Evolutionary conservation across 495 filamentous ascomycete species (phyloP), one percentile per base, ranked within the genome.

Genomic region (Penicillium nucicola): DNA sequence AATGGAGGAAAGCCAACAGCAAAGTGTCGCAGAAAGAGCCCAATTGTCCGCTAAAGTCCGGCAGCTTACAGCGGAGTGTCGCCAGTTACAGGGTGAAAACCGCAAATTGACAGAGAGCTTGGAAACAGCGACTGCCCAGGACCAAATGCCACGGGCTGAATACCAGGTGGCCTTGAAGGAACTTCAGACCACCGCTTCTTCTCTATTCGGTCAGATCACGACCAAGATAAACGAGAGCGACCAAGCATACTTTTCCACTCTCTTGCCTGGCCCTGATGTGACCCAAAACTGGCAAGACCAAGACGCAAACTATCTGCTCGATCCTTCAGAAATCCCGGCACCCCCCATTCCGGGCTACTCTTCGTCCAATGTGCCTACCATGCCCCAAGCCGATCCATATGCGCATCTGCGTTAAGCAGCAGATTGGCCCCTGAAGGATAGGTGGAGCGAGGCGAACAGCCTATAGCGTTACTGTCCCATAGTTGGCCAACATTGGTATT

Each of bases 201-300:
- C 39, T 1, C 17, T 42, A 13, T 14, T 13, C 39, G 9, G 12
- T n/a, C 13, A 42, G 39, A 31, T 42, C 41, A 42, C 39, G 23
- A 0, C 5, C 12, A 42, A 28, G 39, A 42, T 42, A 3, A 42
- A 42, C n/a, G 22, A 42, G 15, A 28, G 39, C 5, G 39, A 42
- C 39, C 23, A 30, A 23, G 39, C 39, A 42, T 42, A 42, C 39
- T 42, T 42, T 42, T 42, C 39, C 39, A 42, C 39, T 42, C 22
- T 42, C 2, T 9, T 42, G 39, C 39, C 39, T 42, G 5, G 4
- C 22, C 15, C 39, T 42, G 23, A 42, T 42, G 23, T 42, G 23
- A 23, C 22, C 13, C 39, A 42, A 30, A 3, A 15, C 23, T 42
- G 23, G 39, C 39, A 28, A 42, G 39, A 42, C 39, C 39, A 42